A percentile compares a stretch with the other conserved stretches of the same genome.
These are phyloP conservation scores for Taiozyma sp. DNA, from an alignment of 1,139 yeast genomes.

Conservation along the genomic window DNA sequence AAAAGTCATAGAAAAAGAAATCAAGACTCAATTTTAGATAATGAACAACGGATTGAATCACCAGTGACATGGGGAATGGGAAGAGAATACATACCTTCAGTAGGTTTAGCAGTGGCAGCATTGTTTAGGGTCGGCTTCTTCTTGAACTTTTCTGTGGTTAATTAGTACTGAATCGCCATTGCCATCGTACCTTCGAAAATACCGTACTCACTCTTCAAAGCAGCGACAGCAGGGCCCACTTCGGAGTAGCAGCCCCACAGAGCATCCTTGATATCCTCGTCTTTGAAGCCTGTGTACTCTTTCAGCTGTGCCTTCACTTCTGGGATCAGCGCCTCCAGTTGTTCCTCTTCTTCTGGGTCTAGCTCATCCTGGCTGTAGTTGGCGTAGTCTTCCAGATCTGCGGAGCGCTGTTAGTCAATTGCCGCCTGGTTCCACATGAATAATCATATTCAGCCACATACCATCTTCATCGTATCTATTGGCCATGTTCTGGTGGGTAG, in stretches of 20 bases:
- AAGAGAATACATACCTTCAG: conserved; percentile 16
- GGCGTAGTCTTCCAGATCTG: conserved; percentile 24
- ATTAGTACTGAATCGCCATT: background rate
- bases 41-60: background rate
- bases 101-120: background rate
- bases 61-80: background rate
- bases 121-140: conserved; percentile 7
- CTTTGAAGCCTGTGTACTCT: conserved; percentile 43
- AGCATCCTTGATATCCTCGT: conserved; percentile 51
- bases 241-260: conserved; percentile 60
- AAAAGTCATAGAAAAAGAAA: background rate
- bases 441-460: conserved; percentile 2
- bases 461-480: conserved; percentile 23
- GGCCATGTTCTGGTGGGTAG: conserved; percentile 16
- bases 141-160: conserved; percentile 12
- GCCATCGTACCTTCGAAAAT: background rate
- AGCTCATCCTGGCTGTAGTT: conserved; percentile 34
- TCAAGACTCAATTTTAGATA: conserved; percentile 9
- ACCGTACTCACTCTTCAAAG: conserved; percentile 38
- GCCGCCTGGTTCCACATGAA: background rate
- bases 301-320: conserved; percentile 32
- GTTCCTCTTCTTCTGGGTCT: conserved; percentile 47
- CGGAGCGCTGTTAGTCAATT: background rate
- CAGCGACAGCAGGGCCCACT: conserved; percentile 46
- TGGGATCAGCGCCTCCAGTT: conserved; percentile 40